Evolutionary conservation across 2,329 filamentous ascomycete species (phyloP).

Genomic region (Phoma sp.): DNA sequence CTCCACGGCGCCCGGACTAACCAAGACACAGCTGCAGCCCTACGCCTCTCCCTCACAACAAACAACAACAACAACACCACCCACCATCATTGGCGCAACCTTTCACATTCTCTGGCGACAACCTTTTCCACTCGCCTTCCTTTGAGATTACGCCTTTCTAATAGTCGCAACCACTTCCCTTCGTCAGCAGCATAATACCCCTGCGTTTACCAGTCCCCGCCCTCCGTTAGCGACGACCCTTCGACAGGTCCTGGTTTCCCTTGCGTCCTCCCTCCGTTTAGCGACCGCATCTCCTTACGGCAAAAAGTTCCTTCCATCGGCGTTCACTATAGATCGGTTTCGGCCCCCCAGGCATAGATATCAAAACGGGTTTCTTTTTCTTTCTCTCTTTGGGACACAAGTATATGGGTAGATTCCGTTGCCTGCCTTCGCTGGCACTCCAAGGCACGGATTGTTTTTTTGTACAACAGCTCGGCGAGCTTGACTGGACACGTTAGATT

Average conservation of each 20-base stretch:
- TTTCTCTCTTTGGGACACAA: constrained; percentile 30
- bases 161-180: constrained; percentile 44
- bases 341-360: constrained; percentile 50
- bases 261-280: constrained; percentile 37
- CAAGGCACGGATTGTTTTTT: constrained; percentile 38
- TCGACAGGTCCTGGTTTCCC: constrained; percentile 17
- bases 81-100: constrained; percentile 20
- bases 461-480: constrained; percentile 45
- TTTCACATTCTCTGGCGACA: constrained; percentile 13
- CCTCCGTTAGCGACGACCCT: constrained; percentile 28
- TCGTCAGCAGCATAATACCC: constrained; percentile 50
- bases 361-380: constrained; percentile 45
- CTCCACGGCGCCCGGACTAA: constrained; percentile 40
- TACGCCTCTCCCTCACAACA: constrained; percentile 24
- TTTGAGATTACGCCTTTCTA: constrained; percentile 45
- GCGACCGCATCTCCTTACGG: constrained; percentile 46
- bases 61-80: constrained; percentile 14
- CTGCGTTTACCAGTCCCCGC: constrained; percentile 29
- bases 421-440: constrained; percentile 43
- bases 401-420: constrained; percentile 44
- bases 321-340: constrained; percentile 49
- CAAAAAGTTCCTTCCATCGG: constrained; percentile 43
- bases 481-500: constrained; percentile 33
- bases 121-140: constrained; percentile 22
- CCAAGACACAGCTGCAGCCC: constrained; percentile 38